A percentile compares a stretch with the other conserved stretches of the same genome.
Evolutionary conservation across 1,284 basidiomycete genomes (phyloP).

Genomic region (Hemileia vastatrix): DNA sequence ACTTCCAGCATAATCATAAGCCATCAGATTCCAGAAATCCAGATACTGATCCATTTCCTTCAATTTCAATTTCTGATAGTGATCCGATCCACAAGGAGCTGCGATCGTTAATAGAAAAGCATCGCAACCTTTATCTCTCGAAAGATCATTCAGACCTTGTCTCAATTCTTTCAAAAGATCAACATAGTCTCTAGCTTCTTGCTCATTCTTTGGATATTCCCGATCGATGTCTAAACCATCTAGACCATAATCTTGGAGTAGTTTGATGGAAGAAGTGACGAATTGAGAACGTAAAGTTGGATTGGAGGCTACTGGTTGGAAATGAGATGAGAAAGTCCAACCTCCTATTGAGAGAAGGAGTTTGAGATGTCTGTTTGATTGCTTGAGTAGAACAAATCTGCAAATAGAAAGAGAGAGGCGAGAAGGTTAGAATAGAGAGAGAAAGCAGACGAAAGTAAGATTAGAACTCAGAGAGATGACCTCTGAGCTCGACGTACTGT

Average conservation of each 20-base stretch:
- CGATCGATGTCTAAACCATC: constrained; percentile 70
- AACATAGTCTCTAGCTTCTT: constrained; percentile 63
- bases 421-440: too few relatives aligned
- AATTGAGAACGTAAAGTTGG: constrained; percentile 54
- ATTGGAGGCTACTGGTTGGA: constrained; percentile 34
- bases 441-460: too few relatives aligned
- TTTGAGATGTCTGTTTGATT: constrained; percentile 53
- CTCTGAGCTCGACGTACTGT: too few relatives aligned
- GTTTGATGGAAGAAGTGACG: constrained; percentile 58
- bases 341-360: constrained; percentile 45
- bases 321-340: constrained; percentile 45
- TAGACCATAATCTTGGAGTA: constrained; percentile 76
- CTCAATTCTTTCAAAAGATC: constrained; percentile 62
- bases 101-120: constrained; percentile 67
- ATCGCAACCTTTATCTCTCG: constrained; percentile 52
- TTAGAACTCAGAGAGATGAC: too few relatives aligned
- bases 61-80: constrained; percentile 30
- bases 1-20: constrained; percentile 42
- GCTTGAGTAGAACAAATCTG: constrained; percentile 62
- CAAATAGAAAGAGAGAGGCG: constrained; percentile 30
- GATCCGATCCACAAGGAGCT: constrained; percentile 41
- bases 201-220: constrained; percentile 65
- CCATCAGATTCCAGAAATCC: constrained; percentile 43
- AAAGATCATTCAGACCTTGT: constrained; percentile 58
- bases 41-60: constrained; percentile 36